phyloP scores from a whole-genome alignment of 129 eudicot genomes.

The Chrysanthemum makinoi region DNA sequence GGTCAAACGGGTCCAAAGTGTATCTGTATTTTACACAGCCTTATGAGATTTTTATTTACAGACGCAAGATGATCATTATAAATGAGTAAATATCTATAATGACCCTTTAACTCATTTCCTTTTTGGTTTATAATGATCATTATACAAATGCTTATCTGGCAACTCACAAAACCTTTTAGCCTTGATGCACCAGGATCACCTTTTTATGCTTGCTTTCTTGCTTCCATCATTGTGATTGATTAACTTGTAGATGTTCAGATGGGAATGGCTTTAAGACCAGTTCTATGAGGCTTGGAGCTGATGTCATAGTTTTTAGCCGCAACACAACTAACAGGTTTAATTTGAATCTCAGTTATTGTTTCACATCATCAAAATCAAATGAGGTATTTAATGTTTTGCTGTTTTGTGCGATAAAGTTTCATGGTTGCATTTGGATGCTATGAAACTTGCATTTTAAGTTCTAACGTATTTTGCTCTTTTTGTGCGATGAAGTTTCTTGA shows the following conservation, averaged over 20 bases:
- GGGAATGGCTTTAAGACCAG: conserved; percentile 99
- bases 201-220: not conserved
- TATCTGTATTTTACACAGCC: not conserved
- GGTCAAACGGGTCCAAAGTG: not conserved
- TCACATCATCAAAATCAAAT: not conserved
- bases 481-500: not conserved
- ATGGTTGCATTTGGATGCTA: conserved; percentile 1
- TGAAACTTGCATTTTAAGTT: not conserved
- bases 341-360: not conserved
- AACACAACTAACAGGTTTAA: conserved; percentile 50
- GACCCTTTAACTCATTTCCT: too few species aligned
- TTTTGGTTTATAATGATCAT: too few species aligned
- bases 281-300: conserved; percentile 97
- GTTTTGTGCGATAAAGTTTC: not conserved
- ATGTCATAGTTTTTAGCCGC: conserved; percentile 89
- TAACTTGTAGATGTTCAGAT: conserved; percentile 54
- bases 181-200: too few species aligned
- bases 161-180: too few species aligned
- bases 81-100: too few species aligned
- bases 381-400: not conserved
- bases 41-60: not conserved
- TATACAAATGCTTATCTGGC: too few species aligned
- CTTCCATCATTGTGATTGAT: conserved; percentile 16
- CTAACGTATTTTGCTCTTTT: not conserved
- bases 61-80: too few species aligned